These are phyloP conservation scores for Neohortaea acidophila DNA, from an alignment of 495 filamentous ascomycete genomes.

Conservation along the genomic window DNA sequence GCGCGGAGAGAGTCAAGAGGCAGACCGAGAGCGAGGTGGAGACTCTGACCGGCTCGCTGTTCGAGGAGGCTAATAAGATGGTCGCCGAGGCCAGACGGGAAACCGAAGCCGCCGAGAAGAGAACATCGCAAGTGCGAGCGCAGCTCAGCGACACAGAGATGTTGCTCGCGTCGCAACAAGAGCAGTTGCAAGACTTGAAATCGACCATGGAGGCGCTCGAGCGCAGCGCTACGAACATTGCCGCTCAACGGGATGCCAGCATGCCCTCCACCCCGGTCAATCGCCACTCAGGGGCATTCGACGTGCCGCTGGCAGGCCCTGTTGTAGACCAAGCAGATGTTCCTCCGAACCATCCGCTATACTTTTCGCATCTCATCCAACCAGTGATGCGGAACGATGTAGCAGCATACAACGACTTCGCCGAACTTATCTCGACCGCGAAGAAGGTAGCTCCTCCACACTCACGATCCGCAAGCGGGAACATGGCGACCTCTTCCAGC, in stretches of 20 bases:
- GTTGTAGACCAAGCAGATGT: conserved; percentile 30
- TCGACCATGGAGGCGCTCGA: conserved; percentile 73
- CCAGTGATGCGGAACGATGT: conserved; percentile 73
- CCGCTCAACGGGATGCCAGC: conserved; percentile 44
- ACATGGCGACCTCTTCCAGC: conserved; percentile 8
- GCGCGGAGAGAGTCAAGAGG: conserved; percentile 56
- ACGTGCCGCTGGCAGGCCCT: conserved; percentile 6
- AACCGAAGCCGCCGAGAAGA: conserved; percentile 51
- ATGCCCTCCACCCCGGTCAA: conserved; percentile 53
- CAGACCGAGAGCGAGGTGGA: conserved; percentile 72
- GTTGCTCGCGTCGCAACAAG: conserved; percentile 78
- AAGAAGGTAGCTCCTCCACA: conserved; percentile 49
- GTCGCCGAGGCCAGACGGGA: conserved; percentile 64
- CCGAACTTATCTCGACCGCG: conserved; percentile 54
- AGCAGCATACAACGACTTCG: conserved; percentile 69
- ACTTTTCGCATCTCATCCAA: conserved; percentile 66
- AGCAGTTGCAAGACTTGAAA: conserved; percentile 85
- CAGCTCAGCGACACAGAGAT: conserved; percentile 72
- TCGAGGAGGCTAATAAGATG: conserved; percentile 97
- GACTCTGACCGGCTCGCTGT: conserved; percentile 71
- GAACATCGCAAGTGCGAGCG: conserved; percentile 61
- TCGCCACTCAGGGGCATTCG: conserved; percentile 28
- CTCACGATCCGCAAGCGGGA: conserved; percentile 40
- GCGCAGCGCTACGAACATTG: conserved; percentile 40
- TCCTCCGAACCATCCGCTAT: conserved; percentile 64